Evolutionary conservation across 2,329 filamentous ascomycete genomes (phyloP).

Genomic region (Colletotrichum australisinense): DNA sequence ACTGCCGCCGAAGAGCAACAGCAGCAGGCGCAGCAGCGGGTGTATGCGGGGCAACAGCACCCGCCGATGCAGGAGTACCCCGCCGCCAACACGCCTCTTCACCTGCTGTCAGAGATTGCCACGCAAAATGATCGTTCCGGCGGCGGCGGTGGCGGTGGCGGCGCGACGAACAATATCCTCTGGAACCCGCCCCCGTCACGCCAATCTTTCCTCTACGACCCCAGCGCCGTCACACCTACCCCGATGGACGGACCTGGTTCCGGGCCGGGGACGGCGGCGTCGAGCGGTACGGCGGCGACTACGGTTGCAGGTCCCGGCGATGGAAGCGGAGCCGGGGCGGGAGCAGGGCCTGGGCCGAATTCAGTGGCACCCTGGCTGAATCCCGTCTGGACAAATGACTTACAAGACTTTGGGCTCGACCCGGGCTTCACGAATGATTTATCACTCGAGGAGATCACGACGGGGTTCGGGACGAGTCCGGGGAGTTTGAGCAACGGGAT

Average conservation of each 20-base stretch:
- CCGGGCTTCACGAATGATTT: constrained; percentile 30
- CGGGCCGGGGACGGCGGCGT: constrained; percentile 2
- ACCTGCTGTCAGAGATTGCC: constrained; percentile 69
- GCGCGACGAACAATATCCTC: constrained; percentile 29
- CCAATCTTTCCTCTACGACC: constrained; percentile 53
- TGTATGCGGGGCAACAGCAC: constrained; percentile 36
- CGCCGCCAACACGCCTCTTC: constrained; percentile 63
- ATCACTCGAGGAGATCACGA: constrained; percentile 33
- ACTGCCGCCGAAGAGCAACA: constrained; percentile 32
- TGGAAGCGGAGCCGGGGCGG: neutral
- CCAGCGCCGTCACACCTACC: constrained; percentile 9
- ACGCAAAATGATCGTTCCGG: constrained; percentile 49
- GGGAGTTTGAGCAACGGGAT: constrained; percentile 41
- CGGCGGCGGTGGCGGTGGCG: neutral
- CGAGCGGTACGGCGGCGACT: constrained; percentile 12
- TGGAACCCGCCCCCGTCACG: constrained; percentile 40
- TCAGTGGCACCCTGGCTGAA: constrained; percentile 14
- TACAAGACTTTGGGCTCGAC: constrained; percentile 33
- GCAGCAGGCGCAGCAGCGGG: constrained; percentile 37
- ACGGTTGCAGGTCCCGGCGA: neutral
- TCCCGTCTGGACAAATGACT: constrained; percentile 8
- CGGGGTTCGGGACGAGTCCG: constrained; percentile 33
- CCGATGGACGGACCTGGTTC: constrained; percentile 8
- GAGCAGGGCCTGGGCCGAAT: too few species aligned
- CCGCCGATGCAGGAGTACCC: constrained; percentile 40